Base-by-base conservation (phyloP, 768 basidiomycete genomes). In the Trametes cinnabarina region DNA sequence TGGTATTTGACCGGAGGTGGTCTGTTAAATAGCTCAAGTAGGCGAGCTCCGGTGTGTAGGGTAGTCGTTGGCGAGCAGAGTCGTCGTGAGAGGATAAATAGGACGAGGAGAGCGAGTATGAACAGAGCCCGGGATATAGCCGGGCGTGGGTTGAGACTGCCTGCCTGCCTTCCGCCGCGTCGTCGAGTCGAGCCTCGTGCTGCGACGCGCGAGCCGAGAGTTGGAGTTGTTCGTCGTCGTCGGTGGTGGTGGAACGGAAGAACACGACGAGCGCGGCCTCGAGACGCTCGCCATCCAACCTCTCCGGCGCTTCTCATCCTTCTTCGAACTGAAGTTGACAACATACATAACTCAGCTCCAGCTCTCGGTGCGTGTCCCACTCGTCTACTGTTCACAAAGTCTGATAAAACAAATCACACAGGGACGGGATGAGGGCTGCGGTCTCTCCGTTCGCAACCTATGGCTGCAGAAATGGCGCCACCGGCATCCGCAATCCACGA, bases 51-150 rank as follows among this genome's bases (percentile, higher is more conserved):
- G 30, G 47, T 37, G 41, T 30, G 26, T 50, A 54, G 47, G 37
- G 44, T 57, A 55, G 28, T n/a, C 14, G 43, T 11, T 43, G 12
- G 40, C 12, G 23, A 19, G 55, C 14, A 12, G 51, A 35, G 47
- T 32, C n/a, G n/a, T n/a, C n/a, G n/a, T 32, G 49, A 34, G 19
- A 22, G 26, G 61, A 62, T 62, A 62, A 62, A 62, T 62, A 62
- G 26, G 44, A 51, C 23, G 23, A 34, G 47, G 37, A 37, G n/a
- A 51, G 43, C n/a, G 44, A 22, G 55, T 61, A 61, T 57, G 32
- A 28, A 57, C 60, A 61, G 50, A 44, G 50, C 55, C 32, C 51
- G 47, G 52, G 2, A 12, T 1, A 17, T 30, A 6, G 48, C 49
- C 57, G 51, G 50, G 47, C 51, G 47, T 44, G 55, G 30, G 40